A percentile compares a stretch with the other conserved stretches of the same genome.
phyloP scores from a whole-genome alignment of 2,329 filamentous ascomycete species.

The Penicillium sp. region DNA sequence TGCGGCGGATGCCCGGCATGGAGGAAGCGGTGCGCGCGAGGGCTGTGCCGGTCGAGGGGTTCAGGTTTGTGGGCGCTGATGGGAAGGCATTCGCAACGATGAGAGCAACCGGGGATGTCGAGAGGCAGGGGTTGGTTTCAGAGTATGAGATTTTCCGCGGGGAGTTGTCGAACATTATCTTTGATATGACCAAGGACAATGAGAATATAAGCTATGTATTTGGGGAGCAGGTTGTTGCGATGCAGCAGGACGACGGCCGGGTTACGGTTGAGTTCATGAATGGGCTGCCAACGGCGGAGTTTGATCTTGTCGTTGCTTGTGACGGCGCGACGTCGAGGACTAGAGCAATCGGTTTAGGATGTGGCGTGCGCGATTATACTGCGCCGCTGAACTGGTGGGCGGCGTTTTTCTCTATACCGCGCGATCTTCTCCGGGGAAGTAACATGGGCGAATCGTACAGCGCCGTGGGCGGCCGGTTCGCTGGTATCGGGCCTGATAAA shows the following conservation, averaged over 20 bases:
- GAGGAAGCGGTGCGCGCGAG: conserved; percentile 27
- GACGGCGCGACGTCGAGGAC: conserved; percentile 49
- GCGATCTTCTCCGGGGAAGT: conserved; percentile 37
- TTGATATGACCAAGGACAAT: conserved; percentile 35
- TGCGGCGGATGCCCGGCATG: conserved; percentile 31
- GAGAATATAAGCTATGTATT: conserved; percentile 37
- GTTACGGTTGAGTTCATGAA: conserved; percentile 42
- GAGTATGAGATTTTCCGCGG: conserved; percentile 38
- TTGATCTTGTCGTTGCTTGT: conserved; percentile 48
- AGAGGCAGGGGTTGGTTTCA: conserved; percentile 31
- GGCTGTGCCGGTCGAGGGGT: conserved; percentile 23
- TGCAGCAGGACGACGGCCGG: conserved; percentile 33
- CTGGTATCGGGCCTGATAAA: conserved; percentile 33
- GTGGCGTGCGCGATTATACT: conserved; percentile 38
- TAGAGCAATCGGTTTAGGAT: conserved; percentile 42
- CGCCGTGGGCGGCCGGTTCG: conserved; percentile 35
- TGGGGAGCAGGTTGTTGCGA: conserved; percentile 34
- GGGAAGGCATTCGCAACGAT: conserved; percentile 27
- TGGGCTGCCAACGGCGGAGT: conserved; percentile 32
- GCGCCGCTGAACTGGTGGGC: conserved; percentile 36
- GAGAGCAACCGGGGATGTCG: conserved; percentile 26
- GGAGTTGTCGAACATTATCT: conserved; percentile 29
- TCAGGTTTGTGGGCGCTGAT: conserved; percentile 24
- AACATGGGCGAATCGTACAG: conserved; percentile 37
- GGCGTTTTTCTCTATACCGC: conserved; percentile 40